Evolutionary conservation across 768 basidiomycete genomes (phyloP), one percentile per base, ranked within the genome.

Genomic region (Inosperma sp.): DNA sequence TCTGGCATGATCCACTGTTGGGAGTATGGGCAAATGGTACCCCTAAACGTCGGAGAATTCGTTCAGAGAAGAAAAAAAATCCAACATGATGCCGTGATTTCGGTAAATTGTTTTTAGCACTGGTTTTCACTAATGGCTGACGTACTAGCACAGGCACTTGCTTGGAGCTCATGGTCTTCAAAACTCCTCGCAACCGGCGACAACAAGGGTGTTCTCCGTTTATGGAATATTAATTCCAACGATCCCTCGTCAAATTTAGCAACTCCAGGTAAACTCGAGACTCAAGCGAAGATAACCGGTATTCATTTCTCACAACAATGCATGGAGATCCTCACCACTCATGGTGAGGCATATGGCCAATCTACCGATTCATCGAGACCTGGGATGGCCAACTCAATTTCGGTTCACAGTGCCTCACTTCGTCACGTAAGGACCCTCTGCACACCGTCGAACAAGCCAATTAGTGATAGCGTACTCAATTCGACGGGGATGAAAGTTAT

Each of bases 161-260:
- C 87, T 0, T 94, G 91, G 86, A 88, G 84, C 52, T 86, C 89
- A 0, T 93, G 90, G 91, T 79, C 85, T 58, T 73, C 81, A 0
- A 81, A 82, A 10, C 68, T 90, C 5, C 76, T 93, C 43, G 89
- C 89, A 0, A 81, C 84, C 1, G 91, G 89, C 0, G 88, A 81
- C 26, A 72, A 56, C 25, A 57, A 60, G 33, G 66, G 66, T 68
- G 72, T 70, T 14, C 63, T 79, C 31, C 76, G 75, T 25, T 63
- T 80, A 43, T 81, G 77, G 79, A 75, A 74, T 59, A 56, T 73
- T 48, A 73, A 54, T 26, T 54, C 55, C 14, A 59, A 59, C 30
- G 46, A 50, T 16, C 41, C 49, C 16, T 49, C 50, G 16, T 55
- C 54, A 19, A 70, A 86, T 70, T 59, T 73, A 59, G 49, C 68